A percentile compares a stretch with the other conserved stretches of the same genome.
Evolutionary conservation across 2,329 filamentous ascomycete genomes (phyloP).

Genomic region (Neoascochyta sp.): DNA sequence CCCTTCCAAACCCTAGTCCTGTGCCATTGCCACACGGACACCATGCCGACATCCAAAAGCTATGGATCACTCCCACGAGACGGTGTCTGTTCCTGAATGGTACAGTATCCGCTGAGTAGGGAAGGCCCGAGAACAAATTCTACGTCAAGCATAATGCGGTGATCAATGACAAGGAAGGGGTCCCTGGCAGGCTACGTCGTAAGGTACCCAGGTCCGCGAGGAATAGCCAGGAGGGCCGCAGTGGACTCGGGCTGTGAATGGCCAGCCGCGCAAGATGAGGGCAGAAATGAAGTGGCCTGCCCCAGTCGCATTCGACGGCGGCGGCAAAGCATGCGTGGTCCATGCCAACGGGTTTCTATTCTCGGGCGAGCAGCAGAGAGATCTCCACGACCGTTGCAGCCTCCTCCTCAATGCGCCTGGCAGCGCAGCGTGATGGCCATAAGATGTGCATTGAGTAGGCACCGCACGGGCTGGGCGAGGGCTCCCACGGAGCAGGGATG

Average conservation of each 20-base stretch:
- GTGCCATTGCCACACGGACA: slow-evolving; percentile 44
- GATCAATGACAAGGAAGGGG: slow-evolving; percentile 40
- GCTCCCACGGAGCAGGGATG: slow-evolving; percentile 25
- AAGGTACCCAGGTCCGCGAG: too few relatives aligned
- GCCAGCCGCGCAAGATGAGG: slow-evolving; percentile 40
- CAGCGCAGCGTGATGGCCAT: slow-evolving; percentile 34
- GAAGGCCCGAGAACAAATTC: slow-evolving; percentile 42
- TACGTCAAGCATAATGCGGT: slow-evolving; percentile 46
- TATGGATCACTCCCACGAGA: slow-evolving; percentile 41
- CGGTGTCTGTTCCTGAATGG: slow-evolving; percentile 43
- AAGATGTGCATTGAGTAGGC: slow-evolving; percentile 34
- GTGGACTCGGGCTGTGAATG: slow-evolving; percentile 40
- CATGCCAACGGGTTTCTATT: slow-evolving; percentile 37
- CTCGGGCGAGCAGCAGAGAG: slow-evolving; percentile 42
- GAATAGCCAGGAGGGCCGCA: too few relatives aligned
- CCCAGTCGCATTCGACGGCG: slow-evolving; percentile 11
- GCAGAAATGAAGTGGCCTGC: slow-evolving; percentile 30
- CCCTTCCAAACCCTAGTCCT: slow-evolving; percentile 39
- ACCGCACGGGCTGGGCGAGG: slow-evolving; percentile 32
- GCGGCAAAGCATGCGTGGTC: slow-evolving; percentile 19
- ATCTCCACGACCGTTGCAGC: slow-evolving; percentile 42
- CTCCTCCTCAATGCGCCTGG: slow-evolving; percentile 33
- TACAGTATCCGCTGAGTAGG: slow-evolving; percentile 41
- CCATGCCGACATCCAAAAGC: slow-evolving; percentile 39
- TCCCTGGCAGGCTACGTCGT: too few relatives aligned